These are phyloP conservation scores for Cyanophora paradoxa DNA, from an alignment of 78 protist species.

Conservation along the genomic window DNA sequence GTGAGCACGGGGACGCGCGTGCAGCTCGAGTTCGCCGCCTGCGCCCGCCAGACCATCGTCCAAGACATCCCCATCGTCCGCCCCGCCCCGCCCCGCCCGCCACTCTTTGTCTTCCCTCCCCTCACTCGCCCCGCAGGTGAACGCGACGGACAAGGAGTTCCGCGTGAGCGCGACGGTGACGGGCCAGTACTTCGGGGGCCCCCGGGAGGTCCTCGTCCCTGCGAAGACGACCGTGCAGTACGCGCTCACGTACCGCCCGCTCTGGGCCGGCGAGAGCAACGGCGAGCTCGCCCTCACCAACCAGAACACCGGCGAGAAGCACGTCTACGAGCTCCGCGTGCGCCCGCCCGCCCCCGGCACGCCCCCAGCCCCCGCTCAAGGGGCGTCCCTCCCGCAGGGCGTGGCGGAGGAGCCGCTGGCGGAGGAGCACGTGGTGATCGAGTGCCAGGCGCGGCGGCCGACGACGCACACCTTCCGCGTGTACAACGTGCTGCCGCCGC, in stretches of 20 bases:
- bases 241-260: background rate
- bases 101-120: too few relatives aligned
- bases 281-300: conserved; percentile 10
- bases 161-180: background rate
- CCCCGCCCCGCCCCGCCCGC: too few relatives aligned
- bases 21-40: conserved; percentile 9
- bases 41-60: conserved; percentile 3
- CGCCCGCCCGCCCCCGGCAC: background rate
- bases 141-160: background rate
- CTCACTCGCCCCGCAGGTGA: too few relatives aligned
- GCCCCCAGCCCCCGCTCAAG: background rate
- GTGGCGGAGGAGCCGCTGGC: conserved; percentile 46
- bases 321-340: conserved; percentile 7
- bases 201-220: conserved; percentile 19
- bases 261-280: background rate
- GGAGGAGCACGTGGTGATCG: conserved; percentile 20
- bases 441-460: conserved; percentile 18
- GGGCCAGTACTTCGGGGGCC: conserved; percentile 41
- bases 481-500: too few relatives aligned
- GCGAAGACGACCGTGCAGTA: background rate
- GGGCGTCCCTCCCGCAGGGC: too few relatives aligned
- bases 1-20: background rate
- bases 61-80: conserved; percentile 31
- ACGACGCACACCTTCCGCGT: background rate
- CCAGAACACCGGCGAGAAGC: background rate